phyloP scores from a whole-genome alignment of 129 eudicot species.

The Chrysanthemum lavandulifolium region DNA sequence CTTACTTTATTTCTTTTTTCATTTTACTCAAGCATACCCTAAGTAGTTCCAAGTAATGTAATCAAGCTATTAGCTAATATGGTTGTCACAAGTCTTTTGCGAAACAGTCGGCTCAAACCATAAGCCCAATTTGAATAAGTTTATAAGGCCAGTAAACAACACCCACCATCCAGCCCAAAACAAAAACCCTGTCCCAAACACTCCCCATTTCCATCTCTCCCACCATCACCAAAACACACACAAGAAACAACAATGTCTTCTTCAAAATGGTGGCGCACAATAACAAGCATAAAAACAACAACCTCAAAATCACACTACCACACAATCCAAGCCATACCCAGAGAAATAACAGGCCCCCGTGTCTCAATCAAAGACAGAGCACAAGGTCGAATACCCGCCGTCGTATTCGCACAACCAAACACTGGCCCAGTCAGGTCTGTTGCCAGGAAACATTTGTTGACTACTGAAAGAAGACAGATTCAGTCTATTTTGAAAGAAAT shows the following conservation, averaged over 20 bases:
- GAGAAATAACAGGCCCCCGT: slow-evolving; percentile 66
- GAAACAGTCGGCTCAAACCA: too few species aligned
- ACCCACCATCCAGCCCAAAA: too few species aligned
- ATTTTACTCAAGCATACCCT: too few species aligned
- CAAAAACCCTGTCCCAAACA: too few species aligned
- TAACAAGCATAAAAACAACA: slow-evolving; percentile 31
- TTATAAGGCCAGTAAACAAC: too few species aligned
- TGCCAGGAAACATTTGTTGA: slow-evolving; percentile 54
- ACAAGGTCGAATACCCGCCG: slow-evolving; percentile 91
- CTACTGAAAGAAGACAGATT: slow-evolving; percentile 82
- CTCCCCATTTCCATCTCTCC: too few species aligned
- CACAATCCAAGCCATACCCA: slow-evolving; percentile 83
- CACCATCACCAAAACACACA: too few species aligned
- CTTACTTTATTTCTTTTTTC: too few species aligned
- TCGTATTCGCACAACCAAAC: slow-evolving; percentile 63
- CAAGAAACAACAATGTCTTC: slow-evolving; percentile 34
- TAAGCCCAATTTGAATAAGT: too few species aligned
- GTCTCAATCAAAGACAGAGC: slow-evolving; percentile 76
- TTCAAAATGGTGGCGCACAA: slow-evolving; percentile 59
- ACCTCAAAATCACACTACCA: slow-evolving; percentile 42
- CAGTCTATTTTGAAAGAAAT: slow-evolving; percentile 59
- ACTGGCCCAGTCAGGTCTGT: slow-evolving; percentile 39
- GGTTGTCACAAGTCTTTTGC: too few species aligned
- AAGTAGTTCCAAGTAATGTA: too few species aligned
- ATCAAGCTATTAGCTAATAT: too few species aligned